A percentile compares a stretch with the other conserved stretches of the same genome.
These are phyloP conservation scores for Xerocomus potaroensis DNA, from an alignment of 768 basidiomycete species.

Conservation along the genomic window DNA sequence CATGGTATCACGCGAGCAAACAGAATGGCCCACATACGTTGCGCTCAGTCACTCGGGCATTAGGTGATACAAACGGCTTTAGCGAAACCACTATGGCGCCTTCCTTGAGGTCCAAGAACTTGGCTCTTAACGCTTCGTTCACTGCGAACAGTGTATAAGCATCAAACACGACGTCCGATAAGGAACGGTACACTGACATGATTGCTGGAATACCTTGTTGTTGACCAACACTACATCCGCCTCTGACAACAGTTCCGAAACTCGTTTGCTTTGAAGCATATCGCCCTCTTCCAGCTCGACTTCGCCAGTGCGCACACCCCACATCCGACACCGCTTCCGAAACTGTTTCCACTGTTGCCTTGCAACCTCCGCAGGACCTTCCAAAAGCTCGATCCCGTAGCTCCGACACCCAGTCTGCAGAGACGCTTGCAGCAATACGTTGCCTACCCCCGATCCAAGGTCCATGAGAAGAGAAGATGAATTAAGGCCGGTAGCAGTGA, in stretches of 20 bases:
- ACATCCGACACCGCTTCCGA: conserved; percentile 77
- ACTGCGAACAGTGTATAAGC: conserved; percentile 42
- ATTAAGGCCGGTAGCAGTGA: conserved; percentile 46
- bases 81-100: conserved; percentile 88
- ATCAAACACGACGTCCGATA: background rate
- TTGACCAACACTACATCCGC: conserved; percentile 93
- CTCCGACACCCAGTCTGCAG: conserved; percentile 75
- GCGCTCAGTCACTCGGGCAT: conserved; percentile 77
- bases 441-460: conserved; percentile 83
- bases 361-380: conserved; percentile 78
- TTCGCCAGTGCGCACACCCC: conserved; percentile 76
- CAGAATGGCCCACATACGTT: conserved; percentile 49
- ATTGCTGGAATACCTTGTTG: conserved; percentile 78
- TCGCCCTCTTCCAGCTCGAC: conserved; percentile 82
- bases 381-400: conserved; percentile 78
- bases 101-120: conserved; percentile 93
- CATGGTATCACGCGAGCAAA: background rate
- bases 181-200: conserved; percentile 47
- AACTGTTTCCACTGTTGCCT: conserved; percentile 71
- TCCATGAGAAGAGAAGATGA: conserved; percentile 71
- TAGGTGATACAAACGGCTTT: conserved; percentile 75
- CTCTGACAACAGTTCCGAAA: conserved; percentile 64
- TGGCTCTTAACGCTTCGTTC: conserved; percentile 80
- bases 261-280: conserved; percentile 67
- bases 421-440: conserved; percentile 77